Conservation (phyloP, 805 yeast genomes). For the Nakazawaea sp. region DNA sequence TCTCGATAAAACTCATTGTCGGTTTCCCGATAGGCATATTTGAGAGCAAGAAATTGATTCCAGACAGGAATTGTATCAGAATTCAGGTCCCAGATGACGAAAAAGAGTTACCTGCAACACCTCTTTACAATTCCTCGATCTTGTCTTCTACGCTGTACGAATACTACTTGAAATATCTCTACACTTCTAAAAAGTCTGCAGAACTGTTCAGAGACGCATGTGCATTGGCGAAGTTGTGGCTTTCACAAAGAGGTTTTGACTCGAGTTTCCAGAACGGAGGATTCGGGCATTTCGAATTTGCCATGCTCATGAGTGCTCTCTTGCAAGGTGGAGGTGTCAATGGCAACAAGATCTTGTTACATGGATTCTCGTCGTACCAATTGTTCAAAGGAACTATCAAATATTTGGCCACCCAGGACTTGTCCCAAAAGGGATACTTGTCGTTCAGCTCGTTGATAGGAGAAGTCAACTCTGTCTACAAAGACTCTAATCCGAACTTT, state of each 20-base stretch:
- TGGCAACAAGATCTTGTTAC: slow-evolving; percentile 71
- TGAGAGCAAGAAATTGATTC: slow-evolving; percentile 68
- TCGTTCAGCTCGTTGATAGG: slow-evolving; percentile 57
- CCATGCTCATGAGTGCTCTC: slow-evolving; percentile 71
- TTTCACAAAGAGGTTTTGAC: slow-evolving; percentile 76
- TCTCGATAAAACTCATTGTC: slow-evolving; percentile 63
- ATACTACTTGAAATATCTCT: slow-evolving; percentile 67
- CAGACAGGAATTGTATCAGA: slow-evolving; percentile 78
- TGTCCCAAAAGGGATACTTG: slow-evolving; percentile 54
- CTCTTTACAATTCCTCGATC: slow-evolving; percentile 78
- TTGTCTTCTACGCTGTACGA: slow-evolving; percentile 63
- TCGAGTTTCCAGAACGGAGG: slow-evolving; percentile 62
- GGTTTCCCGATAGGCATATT: slow-evolving; percentile 70
- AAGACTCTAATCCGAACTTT: slow-evolving; percentile 54
- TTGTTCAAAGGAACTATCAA: slow-evolving; percentile 83
- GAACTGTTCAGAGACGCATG: slow-evolving; percentile 86
- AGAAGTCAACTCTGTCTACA: slow-evolving; percentile 37
- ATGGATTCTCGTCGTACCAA: slow-evolving; percentile 91
- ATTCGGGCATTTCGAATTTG: slow-evolving; percentile 89
- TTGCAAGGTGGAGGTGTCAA: slow-evolving; percentile 75
- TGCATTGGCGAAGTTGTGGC: slow-evolving; percentile 82
- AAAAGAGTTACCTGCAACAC: slow-evolving; percentile 61
- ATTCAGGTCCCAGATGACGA: slow-evolving; percentile 36
- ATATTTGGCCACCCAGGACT: slow-evolving; percentile 75
- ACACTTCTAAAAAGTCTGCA: slow-evolving; percentile 67